phyloP scores from a whole-genome alignment of 2,329 filamentous ascomycete genomes.

The Fusarium graminum region DNA sequence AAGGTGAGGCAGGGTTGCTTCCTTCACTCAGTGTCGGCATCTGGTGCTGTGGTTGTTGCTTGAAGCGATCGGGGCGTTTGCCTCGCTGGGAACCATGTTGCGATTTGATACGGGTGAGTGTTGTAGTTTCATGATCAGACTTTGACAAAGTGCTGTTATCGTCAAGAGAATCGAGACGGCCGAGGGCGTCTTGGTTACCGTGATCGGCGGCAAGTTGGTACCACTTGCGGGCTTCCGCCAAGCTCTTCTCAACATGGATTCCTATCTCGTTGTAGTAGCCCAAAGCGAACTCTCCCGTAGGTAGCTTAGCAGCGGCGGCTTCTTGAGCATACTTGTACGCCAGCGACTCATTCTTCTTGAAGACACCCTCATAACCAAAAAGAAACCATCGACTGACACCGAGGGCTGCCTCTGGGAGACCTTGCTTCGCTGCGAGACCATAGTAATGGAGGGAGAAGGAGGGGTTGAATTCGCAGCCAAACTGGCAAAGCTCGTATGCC shows the following conservation, averaged over 20 bases:
- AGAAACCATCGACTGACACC: slow-evolving; percentile 99
- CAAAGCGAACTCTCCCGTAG: slow-evolving; percentile 95
- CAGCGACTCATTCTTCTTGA: slow-evolving; percentile 94
- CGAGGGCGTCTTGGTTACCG: slow-evolving; percentile 89
- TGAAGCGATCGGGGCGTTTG: slow-evolving; percentile 71
- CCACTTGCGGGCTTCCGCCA: slow-evolving; percentile 87
- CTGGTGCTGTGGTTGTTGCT: slow-evolving; percentile 59
- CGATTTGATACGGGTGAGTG: slow-evolving; percentile 87
- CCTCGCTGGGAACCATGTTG: slow-evolving; percentile 78
- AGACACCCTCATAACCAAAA: slow-evolving; percentile 91
- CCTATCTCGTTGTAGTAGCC: slow-evolving; percentile 98
- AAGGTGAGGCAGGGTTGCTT: slow-evolving; percentile 50
- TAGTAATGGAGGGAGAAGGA: slow-evolving; percentile 96
- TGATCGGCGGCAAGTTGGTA: slow-evolving; percentile 90
- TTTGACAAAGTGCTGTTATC: slow-evolving; percentile 88
- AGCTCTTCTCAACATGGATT: slow-evolving; percentile 86
- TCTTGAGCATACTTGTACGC: slow-evolving; percentile 92
- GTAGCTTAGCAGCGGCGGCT: slow-evolving; percentile 82
- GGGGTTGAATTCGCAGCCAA: slow-evolving; percentile 95
- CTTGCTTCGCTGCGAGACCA: slow-evolving; percentile 89
- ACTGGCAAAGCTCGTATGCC: slow-evolving; percentile 92
- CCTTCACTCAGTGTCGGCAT: slow-evolving; percentile 66
- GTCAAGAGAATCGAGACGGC: slow-evolving; percentile 85
- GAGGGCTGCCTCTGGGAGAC: slow-evolving; percentile 92
- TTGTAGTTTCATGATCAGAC: slow-evolving; percentile 91